These are phyloP conservation scores for Blumeriella jaapii DNA, from an alignment of 2,329 filamentous ascomycete genomes.

Conservation along the genomic window DNA sequence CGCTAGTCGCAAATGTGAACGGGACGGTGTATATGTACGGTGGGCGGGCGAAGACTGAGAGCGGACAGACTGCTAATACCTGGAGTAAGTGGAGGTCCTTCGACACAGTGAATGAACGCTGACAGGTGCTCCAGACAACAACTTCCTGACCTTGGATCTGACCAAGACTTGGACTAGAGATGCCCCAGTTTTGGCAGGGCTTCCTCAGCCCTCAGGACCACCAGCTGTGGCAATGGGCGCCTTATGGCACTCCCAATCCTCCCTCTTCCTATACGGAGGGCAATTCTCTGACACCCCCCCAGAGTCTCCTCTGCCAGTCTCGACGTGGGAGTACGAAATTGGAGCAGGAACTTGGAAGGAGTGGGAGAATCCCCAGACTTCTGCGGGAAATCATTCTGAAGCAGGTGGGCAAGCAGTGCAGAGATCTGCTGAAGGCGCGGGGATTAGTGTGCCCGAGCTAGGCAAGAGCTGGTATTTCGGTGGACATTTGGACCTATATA, in stretches of 20 bases:
- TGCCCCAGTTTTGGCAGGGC: conserved; percentile 49
- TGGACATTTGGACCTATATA: conserved; percentile 54
- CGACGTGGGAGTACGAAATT: conserved; percentile 62
- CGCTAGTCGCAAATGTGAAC: conserved; percentile 53
- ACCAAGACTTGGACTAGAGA: conserved; percentile 60
- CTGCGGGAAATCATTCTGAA: conserved; percentile 50
- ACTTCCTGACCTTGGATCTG: conserved; percentile 62
- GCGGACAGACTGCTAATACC: conserved; percentile 47
- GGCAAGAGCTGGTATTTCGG: conserved; percentile 71
- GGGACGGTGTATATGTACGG: conserved; percentile 70
- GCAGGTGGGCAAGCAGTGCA: conserved; percentile 45
- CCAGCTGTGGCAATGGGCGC: conserved; percentile 63
- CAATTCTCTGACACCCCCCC: conserved; percentile 56
- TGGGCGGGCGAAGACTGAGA: conserved; percentile 47
- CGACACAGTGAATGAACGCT: conserved; percentile 1
- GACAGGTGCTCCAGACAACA: conserved; percentile 41
- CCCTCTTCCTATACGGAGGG: conserved; percentile 64
- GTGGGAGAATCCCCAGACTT: conserved; percentile 48
- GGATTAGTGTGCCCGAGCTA: conserved; percentile 55
- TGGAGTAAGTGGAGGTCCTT: conserved; percentile 48
- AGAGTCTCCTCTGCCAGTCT: conserved; percentile 43
- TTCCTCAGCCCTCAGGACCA: conserved; percentile 54
- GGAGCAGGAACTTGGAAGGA: conserved; percentile 48
- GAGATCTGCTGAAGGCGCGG: conserved; percentile 62
- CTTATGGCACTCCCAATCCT: conserved; percentile 61